A percentile compares a stretch with the other conserved stretches of the same genome.
These are phyloP conservation scores for Pichia inconspicua DNA, from an alignment of 1,139 yeast species.

Conservation along the genomic window DNA sequence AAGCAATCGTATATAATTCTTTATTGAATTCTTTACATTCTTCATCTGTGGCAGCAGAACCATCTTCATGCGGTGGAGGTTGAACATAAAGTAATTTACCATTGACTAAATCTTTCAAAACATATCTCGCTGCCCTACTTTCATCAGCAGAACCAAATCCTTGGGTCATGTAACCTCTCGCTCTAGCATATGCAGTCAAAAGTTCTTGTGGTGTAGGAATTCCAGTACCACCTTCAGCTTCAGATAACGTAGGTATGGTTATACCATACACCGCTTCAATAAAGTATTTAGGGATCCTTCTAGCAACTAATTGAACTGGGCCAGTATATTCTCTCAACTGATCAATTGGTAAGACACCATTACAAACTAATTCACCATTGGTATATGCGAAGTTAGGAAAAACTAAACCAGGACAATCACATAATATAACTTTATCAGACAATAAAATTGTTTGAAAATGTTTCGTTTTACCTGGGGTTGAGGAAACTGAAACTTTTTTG, in stretches of 20 bases:
- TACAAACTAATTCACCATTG: constrained; percentile 93
- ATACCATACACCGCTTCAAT: constrained; percentile 93
- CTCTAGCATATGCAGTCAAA: constrained; percentile 87
- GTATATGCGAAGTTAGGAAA: constrained; percentile 97
- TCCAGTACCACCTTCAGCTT: constrained; percentile 86
- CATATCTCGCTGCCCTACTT: constrained; percentile 86
- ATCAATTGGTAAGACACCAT: constrained; percentile 96
- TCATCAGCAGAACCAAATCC: constrained; percentile 97
- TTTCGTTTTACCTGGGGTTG: constrained; percentile 98
- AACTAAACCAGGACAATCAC: constrained; percentile 99
- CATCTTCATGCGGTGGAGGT: constrained; percentile 73
- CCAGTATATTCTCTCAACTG: constrained; percentile 93
- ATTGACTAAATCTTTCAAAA: constrained; percentile 88
- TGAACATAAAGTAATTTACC: constrained; percentile 80
- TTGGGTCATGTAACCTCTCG: constrained; percentile 96
- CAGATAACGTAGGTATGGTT: constrained; percentile 64
- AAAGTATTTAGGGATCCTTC: constrained; percentile 80
- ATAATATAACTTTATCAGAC: constrained; percentile 72
- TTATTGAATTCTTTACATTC: constrained; percentile 62
- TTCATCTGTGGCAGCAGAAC: constrained; percentile 38
- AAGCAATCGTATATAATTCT: constrained; percentile 57
- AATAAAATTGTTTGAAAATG: constrained; percentile 95
- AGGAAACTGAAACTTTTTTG: constrained; percentile 91
- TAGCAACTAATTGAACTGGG: constrained; percentile 78
- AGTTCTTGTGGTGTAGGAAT: constrained; percentile 84